Percentiles rank a stretch among this genome's conserved stretches.
Evolutionary conservation across 495 filamentous ascomycete genomes (phyloP).

Genomic region (Lindgomyces ingoldianus): DNA sequence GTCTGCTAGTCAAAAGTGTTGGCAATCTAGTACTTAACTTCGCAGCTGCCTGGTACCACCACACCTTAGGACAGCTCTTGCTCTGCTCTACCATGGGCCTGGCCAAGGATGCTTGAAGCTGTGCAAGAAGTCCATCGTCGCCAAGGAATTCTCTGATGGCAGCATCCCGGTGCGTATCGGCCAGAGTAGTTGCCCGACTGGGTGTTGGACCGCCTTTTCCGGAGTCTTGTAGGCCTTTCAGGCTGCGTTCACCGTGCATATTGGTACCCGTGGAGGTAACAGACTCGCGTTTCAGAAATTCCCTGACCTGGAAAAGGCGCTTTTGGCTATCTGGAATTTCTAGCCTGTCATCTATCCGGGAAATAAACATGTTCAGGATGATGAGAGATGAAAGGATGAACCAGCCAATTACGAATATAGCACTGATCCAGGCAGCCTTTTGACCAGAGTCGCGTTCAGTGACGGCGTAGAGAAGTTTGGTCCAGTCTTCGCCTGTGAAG

Average conservation of each 20-base stretch:
- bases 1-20: too few species aligned
- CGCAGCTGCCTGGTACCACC: too few species aligned
- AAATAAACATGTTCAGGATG: slow-evolving; percentile 99
- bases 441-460: slow-evolving; percentile 63
- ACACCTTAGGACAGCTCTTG: slow-evolving; percentile 85
- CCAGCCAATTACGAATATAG: slow-evolving; percentile 90
- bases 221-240: slow-evolving; percentile 82
- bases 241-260: slow-evolving; percentile 56
- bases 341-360: slow-evolving; percentile 99
- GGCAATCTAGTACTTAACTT: too few species aligned
- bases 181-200: slow-evolving; percentile 78
- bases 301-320: slow-evolving; percentile 88
- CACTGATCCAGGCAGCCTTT: slow-evolving; percentile 87
- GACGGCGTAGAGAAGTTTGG: slow-evolving; percentile 77
- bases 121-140: slow-evolving; percentile 59
- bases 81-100: slow-evolving; percentile 21
- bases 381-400: slow-evolving; percentile 95
- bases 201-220: too few species aligned
- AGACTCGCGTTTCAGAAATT: slow-evolving; percentile 87
- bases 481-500: slow-evolving; percentile 98
- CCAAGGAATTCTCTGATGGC: slow-evolving; percentile 93
- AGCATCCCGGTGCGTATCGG: slow-evolving; percentile 93
- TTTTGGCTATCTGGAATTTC: slow-evolving; percentile 99
- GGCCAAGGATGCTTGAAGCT: too few species aligned
- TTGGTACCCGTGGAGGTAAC: slow-evolving; percentile 85